These are phyloP conservation scores for Populus trichocarpa DNA, from an alignment of 441 rosid genomes.

Conservation along the genomic window DNA sequence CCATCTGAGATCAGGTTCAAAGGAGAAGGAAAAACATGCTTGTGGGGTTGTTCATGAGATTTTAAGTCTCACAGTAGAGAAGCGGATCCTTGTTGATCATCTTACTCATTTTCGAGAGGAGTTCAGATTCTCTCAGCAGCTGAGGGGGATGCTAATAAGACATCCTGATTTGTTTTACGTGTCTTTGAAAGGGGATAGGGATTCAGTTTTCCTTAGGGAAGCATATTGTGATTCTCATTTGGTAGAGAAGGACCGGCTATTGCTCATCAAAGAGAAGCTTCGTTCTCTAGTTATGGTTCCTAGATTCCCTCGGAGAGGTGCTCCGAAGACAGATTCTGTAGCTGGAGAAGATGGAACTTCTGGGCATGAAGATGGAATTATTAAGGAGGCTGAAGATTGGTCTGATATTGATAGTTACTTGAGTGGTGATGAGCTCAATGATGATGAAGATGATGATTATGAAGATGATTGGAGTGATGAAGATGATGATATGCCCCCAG, in stretches of 20 bases:
- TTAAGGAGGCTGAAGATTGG: constrained; percentile 55
- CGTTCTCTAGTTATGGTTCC: constrained; percentile 70
- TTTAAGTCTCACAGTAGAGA: constrained; percentile 80
- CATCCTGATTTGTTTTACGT: constrained; percentile 90
- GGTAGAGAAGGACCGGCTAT: constrained; percentile 76
- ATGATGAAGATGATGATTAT: constrained; percentile 9
- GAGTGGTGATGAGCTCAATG: constrained; percentile 35
- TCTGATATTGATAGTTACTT: constrained; percentile 66
- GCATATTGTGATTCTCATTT: constrained; percentile 81
- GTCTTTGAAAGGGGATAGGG: constrained; percentile 87
- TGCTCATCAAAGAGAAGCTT: constrained; percentile 80
- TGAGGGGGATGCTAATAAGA: constrained; percentile 89
- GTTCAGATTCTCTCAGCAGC: constrained; percentile 85
- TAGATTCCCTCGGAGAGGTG: constrained; percentile 52
- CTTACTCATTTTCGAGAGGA: constrained; percentile 90
- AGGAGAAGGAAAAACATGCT: constrained; percentile 80
- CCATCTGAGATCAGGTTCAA: constrained; percentile 53
- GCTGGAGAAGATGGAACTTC: constrained; percentile 34
- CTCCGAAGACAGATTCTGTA: constrained; percentile 25
- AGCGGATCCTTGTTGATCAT: constrained; percentile 90
- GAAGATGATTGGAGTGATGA: constrained; percentile 46
- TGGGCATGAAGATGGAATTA: constrained; percentile 36
- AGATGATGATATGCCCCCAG: constrained; percentile 71
- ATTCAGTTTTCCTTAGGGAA: constrained; percentile 88
- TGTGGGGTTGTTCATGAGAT: constrained; percentile 89